phyloP scores from a whole-genome alignment of 768 basidiomycete genomes.

The Boletus vinaceobasis region DNA sequence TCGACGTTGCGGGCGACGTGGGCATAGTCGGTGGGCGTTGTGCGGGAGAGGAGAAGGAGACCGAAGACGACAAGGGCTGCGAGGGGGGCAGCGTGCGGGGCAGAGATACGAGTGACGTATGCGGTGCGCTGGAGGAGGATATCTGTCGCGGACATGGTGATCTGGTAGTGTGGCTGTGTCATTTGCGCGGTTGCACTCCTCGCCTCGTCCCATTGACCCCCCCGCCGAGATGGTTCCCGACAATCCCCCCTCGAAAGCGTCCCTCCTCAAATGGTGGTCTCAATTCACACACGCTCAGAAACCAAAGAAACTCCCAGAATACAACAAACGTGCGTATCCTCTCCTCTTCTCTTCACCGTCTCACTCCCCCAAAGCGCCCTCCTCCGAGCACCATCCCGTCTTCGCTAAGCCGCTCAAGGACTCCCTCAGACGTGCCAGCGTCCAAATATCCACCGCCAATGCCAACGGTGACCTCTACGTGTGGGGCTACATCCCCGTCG shows the following conservation, averaged over 20 bases:
- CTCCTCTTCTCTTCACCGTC: background rate
- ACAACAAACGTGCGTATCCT: constrained; percentile 37
- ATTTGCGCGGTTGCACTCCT: background rate
- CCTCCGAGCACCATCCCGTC: constrained; percentile 49
- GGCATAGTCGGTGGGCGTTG: background rate
- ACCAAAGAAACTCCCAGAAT: constrained; percentile 53
- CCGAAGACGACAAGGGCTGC: background rate
- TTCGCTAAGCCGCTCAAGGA: constrained; percentile 86
- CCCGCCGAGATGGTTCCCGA: constrained; percentile 29
- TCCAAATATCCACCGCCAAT: constrained; percentile 90
- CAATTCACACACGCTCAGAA: constrained; percentile 67
- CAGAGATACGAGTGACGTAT: background rate
- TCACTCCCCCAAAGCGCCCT: constrained; percentile 18
- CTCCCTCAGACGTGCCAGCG: constrained; percentile 81
- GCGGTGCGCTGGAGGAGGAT: background rate
- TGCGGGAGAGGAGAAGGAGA: background rate
- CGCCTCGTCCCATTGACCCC: background rate
- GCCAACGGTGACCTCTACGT: constrained; percentile 80
- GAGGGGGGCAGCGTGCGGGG: background rate
- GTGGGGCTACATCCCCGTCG: constrained; percentile 94
- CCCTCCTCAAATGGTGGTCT: constrained; percentile 80
- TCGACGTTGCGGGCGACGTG: constrained; percentile 5
- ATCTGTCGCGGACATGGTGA: background rate
- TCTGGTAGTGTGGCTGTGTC: constrained; percentile 19
- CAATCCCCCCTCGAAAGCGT: constrained; percentile 45